Base-by-base conservation (phyloP, 768 basidiomycete genomes). In the Phylloporus rhodoxanthus region DNA sequence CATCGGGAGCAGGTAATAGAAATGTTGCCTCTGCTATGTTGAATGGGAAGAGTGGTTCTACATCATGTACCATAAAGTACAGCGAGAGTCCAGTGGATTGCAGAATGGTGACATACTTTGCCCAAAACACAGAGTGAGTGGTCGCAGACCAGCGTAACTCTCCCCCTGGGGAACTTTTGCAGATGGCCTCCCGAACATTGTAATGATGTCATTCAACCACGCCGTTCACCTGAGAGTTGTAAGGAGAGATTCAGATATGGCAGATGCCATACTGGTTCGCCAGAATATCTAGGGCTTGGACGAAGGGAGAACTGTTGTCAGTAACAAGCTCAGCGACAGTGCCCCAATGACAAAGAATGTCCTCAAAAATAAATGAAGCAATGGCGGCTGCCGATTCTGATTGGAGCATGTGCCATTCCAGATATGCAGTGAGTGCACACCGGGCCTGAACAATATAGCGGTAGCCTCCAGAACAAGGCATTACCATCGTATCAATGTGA, bases 381-480 rank as follows among this genome's bases (percentile, higher is more conserved):
- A 67, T 20, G 2, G 45, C 30, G 0, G 28, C 5, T 0, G 25
- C 49, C 0, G 48, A 64, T n/a, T 67, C 56, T 0, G 64, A 62
- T 13, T 62, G 43, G 1, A 64, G 48, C 67, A 71, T 70, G 1
- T n/a, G n/a, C n/a, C n/a, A n/a, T n/a, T n/a, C n/a, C n/a, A n/a
- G n/a, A n/a, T n/a, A n/a, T n/a, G n/a, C n/a, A n/a, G n/a, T n/a
- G n/a, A n/a, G n/a, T n/a, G n/a, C n/a, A n/a, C 51, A 55, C 0
- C 11, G 4, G 0, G 41, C 53, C 1, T 56, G 21, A 54, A 54
- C 55, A 8, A 72, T 61, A 10, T 55, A 66, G 0, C n/a, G 2
- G 10, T 47, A 30, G 11, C 29, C 11, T 1, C 29, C 13, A 13
- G 29, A 30, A 30, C 13, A 8, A 5, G 29, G 29, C 56, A 57